phyloP scores from a whole-genome alignment of 2,329 filamentous ascomycete genomes.

The Arthrinium puccinioides region DNA sequence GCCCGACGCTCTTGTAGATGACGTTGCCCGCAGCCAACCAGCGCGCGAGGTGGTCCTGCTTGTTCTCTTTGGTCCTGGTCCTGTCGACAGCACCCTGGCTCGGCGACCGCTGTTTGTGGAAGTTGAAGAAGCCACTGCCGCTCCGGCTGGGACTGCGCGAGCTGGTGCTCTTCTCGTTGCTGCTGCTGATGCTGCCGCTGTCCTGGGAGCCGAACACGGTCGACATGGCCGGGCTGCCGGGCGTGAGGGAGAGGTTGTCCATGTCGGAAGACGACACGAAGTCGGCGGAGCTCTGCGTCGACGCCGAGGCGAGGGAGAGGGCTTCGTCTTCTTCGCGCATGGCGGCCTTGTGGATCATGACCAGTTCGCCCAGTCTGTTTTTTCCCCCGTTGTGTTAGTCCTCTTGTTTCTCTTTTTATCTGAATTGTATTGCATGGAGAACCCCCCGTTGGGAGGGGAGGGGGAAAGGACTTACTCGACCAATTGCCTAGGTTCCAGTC shows the following conservation, averaged over 20 bases:
- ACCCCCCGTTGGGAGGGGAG: background rate
- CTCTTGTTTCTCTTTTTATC: background rate
- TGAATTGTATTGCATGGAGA: no score
- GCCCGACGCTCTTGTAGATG: conserved; percentile 61
- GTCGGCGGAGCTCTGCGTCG: conserved; percentile 17
- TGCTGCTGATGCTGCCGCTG: conserved; percentile 6
- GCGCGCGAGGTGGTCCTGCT: conserved; percentile 41
- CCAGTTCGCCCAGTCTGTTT: conserved; percentile 66
- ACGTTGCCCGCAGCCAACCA: conserved; percentile 59
- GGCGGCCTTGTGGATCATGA: conserved; percentile 46
- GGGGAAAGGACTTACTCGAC: conserved; percentile 55
- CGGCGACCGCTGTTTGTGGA: conserved; percentile 20
- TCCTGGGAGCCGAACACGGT: conserved; percentile 25
- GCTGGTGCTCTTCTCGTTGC: conserved; percentile 19
- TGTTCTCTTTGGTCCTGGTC: conserved; percentile 25
- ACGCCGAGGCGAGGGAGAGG: conserved; percentile 15
- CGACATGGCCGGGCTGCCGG: conserved; percentile 30
- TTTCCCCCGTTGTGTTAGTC: background rate
- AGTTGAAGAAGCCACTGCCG: conserved; percentile 13
- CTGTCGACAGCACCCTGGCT: conserved; percentile 18
- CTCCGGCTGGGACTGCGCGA: conserved; percentile 24
- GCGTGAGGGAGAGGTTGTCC: conserved; percentile 23
- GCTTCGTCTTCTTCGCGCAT: conserved; percentile 31
- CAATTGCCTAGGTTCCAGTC: conserved; percentile 64
- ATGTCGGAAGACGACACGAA: conserved; percentile 27